Conservation (phyloP, 768 basidiomycete species). For the Antrodiella citrinella region DNA sequence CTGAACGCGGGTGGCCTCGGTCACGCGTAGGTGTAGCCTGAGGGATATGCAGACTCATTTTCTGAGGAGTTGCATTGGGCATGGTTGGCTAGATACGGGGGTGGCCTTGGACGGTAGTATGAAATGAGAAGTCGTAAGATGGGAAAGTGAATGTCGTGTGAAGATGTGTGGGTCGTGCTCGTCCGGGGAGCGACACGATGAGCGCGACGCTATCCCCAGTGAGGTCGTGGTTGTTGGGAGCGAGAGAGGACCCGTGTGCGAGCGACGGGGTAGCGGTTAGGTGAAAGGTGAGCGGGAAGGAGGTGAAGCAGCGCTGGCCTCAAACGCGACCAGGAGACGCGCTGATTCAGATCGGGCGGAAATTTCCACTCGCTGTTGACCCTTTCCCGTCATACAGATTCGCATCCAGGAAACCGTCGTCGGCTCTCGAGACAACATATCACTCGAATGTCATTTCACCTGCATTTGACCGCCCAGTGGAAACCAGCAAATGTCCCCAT, state of each 20-base stretch:
- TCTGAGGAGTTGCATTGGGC: background rate
- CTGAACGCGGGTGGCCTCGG: conserved; percentile 6
- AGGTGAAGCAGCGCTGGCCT: background rate
- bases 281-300: background rate
- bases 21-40: conserved; percentile 4
- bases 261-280: background rate
- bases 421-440: no score
- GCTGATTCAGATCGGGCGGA: background rate
- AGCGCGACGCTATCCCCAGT: background rate
- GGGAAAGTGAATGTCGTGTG: background rate
- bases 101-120: background rate
- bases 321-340: background rate
- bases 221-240: background rate
- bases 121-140: background rate
- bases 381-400: no score
- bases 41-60: background rate
- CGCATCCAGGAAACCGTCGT: no score
- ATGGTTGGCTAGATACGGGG: background rate
- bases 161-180: background rate
- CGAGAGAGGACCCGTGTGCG: background rate
- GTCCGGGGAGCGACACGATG: background rate
- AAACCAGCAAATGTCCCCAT: no score
- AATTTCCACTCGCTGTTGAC: no score
- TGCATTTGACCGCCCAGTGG: no score
- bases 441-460: no score